Evolutionary conservation across 2,329 filamentous ascomycete genomes (phyloP), one percentile per base, ranked within the genome.

Genomic region (Talaromyces sp.): DNA sequence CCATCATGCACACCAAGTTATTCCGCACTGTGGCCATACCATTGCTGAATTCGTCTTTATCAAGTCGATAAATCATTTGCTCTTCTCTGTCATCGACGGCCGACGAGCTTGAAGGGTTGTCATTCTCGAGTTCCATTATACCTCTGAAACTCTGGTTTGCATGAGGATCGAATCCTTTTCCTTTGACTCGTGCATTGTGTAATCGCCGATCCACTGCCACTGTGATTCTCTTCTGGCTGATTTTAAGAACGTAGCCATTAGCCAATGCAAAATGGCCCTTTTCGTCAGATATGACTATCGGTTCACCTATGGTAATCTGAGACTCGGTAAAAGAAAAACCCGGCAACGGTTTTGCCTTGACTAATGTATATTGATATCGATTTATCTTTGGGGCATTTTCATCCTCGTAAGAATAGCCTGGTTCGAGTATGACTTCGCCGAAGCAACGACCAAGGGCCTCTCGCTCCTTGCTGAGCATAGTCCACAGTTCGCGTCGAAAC

Each of bases 21-120:
- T 96, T 97, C 59, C 95, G 88, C 53, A 96, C 91, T 33, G 90
- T 89, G 3, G 95, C 92, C 91, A 99, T 96, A 61, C 95, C 95
- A 69, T 96, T 98, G 76, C 92, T 96, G 76, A 99, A 99, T 72
- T 99, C 95, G 69, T 99, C 95, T 73, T 97, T 97, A 76, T 99
- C 95, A 4, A 99, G 81, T 28, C 95, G 89, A 69, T 96, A 99
- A 47, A 84, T 75, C 5, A 82, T 80, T 61, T 85, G 78, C 40
- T 84, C 79, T 28, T 81, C 77, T 0, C 77, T 77, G 40, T 79
- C 81, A 63, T 67, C 65, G 28, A 70, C 69, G 9, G 33, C 42
- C 14, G 61, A 66, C 28, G 67, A 64, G 40, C 58, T 64, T 56
- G 66, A 65, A 59, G 67, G 61, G 1, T 82, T 85, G 68, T 87